Evolutionary conservation across 148 eudicot genomes (phyloP).

Genomic region (Fallopia convolvulus): DNA sequence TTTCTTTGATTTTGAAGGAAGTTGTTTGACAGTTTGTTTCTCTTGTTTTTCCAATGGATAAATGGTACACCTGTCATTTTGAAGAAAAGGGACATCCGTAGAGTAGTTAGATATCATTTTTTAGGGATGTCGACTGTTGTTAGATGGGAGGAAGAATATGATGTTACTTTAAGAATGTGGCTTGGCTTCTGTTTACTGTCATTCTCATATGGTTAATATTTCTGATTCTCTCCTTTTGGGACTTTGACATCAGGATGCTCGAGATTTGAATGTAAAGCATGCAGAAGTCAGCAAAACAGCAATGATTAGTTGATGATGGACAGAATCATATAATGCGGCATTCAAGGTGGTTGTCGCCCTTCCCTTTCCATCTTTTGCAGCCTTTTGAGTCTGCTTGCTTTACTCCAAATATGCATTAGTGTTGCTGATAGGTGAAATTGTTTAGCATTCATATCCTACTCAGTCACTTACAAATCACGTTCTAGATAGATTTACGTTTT

Average conservation of each 20-base stretch:
- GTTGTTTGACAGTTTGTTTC: not conserved
- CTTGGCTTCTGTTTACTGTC: not conserved
- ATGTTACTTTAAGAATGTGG: not conserved
- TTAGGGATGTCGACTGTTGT: not conserved
- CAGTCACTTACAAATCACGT: not conserved
- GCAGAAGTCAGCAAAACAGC: conserved; percentile 29
- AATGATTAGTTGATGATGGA: conserved; percentile 25
- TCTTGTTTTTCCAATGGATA: too few relatives aligned
- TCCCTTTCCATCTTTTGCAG: not conserved
- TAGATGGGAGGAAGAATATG: not conserved
- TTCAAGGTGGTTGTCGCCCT: not conserved
- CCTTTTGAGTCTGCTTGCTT: not conserved
- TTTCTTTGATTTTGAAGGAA: not conserved
- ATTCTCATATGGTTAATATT: not conserved
- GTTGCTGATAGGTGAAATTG: not conserved
- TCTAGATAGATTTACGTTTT: not conserved
- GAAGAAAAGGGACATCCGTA: not conserved
- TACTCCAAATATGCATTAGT: not conserved
- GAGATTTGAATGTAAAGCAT: conserved; percentile 36
- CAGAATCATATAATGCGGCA: not conserved
- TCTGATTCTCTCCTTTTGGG: not conserved
- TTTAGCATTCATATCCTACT: not conserved
- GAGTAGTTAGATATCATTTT: not conserved
- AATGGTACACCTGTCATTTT: too few relatives aligned
- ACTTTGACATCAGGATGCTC: conserved; percentile 29